Conservation (phyloP, 1,284 basidiomycete genomes). For the Ceratobasidium sp. region DNA sequence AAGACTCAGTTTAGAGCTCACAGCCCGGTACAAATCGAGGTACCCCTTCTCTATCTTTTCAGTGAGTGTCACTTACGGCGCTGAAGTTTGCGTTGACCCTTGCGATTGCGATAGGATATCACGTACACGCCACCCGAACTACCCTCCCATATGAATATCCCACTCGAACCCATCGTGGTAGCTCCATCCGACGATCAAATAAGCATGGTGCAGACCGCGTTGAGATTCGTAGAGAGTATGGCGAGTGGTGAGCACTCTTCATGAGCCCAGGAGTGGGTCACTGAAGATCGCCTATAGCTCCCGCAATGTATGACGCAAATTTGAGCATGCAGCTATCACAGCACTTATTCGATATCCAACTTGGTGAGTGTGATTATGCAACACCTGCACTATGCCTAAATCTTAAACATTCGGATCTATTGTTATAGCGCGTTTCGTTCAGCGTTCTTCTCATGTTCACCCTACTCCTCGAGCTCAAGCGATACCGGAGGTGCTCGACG, state of each 20-base stretch:
- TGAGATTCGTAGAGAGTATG: conserved; percentile 10
- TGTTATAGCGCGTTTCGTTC: no score
- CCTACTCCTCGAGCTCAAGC: no score
- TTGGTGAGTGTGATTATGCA: conserved; percentile 4
- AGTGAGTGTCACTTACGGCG: neutral
- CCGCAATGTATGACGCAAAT: conserved; percentile 21
- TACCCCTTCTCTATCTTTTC: conserved; percentile 6
- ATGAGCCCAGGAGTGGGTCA: neutral
- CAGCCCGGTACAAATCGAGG: neutral
- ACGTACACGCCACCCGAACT: conserved; percentile 20
- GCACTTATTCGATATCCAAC: conserved; percentile 37
- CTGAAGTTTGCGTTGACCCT: no score
- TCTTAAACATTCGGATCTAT: no score
- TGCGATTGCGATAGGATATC: neutral
- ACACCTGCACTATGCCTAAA: no score
- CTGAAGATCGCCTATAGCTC: neutral
- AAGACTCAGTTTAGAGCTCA: no score
- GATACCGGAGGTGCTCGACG: no score
- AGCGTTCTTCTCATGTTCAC: no score
- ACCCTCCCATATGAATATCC: conserved; percentile 16
- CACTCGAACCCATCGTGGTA: neutral
- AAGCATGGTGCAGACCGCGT: conserved; percentile 5
- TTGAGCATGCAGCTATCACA: conserved; percentile 33
- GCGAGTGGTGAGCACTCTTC: neutral
- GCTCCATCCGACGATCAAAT: conserved; percentile 23